Evolutionary conservation across 164 flowering plant genomes (phyloP).

Genomic region (Dillenia turbinata): DNA sequence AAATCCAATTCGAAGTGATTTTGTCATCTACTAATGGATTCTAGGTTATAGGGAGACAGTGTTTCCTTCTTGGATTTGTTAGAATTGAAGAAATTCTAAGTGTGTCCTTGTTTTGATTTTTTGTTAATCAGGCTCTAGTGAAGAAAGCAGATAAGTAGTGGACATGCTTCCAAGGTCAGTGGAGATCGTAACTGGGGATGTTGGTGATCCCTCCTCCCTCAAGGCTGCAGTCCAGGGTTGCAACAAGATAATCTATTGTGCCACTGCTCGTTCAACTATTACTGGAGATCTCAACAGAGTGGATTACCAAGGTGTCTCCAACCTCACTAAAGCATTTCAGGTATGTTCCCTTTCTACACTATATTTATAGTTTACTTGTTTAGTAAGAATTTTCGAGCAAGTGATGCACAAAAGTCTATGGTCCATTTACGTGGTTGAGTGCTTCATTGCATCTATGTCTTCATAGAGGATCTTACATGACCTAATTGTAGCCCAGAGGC

Average conservation of each 20-base stretch:
- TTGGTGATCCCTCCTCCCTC: constrained; percentile 77
- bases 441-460: too few species aligned
- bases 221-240: constrained; percentile 75
- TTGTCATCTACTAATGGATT: too few species aligned
- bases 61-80: too few species aligned
- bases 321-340: constrained; percentile 89
- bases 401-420: too few species aligned
- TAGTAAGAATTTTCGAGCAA: too few species aligned
- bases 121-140: constrained; percentile 64
- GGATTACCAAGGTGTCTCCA: constrained; percentile 81
- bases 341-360: constrained; percentile 19
- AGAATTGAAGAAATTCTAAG: background rate
- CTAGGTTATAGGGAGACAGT: too few species aligned
- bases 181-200: constrained; percentile 84
- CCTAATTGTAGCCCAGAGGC: too few species aligned
- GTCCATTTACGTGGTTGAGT: too few species aligned
- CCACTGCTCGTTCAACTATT: constrained; percentile 92
- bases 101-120: background rate
- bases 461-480: too few species aligned
- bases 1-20: too few species aligned
- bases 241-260: constrained; percentile 91
- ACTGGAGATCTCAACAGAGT: constrained; percentile 91
- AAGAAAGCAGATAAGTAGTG: constrained; percentile 66
- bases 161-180: constrained; percentile 91
- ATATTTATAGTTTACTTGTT: too few species aligned